Base-by-base conservation (phyloP, 2,329 filamentous ascomycete genomes). In the Cercospora sp. region DNA sequence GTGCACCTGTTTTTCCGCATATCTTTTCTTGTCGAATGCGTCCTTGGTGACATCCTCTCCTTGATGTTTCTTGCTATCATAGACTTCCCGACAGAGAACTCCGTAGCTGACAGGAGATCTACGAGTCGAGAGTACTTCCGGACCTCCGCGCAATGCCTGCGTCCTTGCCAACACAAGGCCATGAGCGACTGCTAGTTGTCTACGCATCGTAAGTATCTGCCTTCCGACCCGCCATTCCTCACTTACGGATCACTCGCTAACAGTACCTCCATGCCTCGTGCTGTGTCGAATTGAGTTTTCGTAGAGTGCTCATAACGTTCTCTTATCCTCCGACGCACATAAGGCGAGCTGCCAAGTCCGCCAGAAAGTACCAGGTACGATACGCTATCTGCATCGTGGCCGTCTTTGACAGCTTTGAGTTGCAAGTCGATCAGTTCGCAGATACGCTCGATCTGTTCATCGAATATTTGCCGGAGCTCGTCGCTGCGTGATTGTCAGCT, bases 341-440 rank as follows among this genome's bases (percentile, higher is more conserved):
- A 83, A 16, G 77, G 74, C 0, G 77, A 80, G 62, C 81, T 82
- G 9, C 81, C 80, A 0, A 83, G 73, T 1, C 82, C 81, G 5
- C 82, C 82, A 5, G 79, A 81, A 1, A 83, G 75, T 0, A 83
- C 77, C 1, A 84, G 74, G 66, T 81, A 70, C 12, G 66, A 70
- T 8, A 80, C 76, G 57, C 73, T 71, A 53, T 79, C 76, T 7
- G 63, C 61, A 0, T 78, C 73, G 20, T 72, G 73, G 45, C 76
- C 77, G 8, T 75, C 73, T 16, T 74, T 68, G 0, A 81, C 70
- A 2, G 68, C 74, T 8, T 72, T 58, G 0, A 81, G 71, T 59
- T 81, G 78, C 2, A 69, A 65, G 61, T 80, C 78, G 33, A 81
- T 78, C 4, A 80, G 68, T 9, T 72, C 71, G 65, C 77, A 78